Conservation (phyloP, 805 yeast species). For the Metschnikowia baotianmanensis region DNA sequence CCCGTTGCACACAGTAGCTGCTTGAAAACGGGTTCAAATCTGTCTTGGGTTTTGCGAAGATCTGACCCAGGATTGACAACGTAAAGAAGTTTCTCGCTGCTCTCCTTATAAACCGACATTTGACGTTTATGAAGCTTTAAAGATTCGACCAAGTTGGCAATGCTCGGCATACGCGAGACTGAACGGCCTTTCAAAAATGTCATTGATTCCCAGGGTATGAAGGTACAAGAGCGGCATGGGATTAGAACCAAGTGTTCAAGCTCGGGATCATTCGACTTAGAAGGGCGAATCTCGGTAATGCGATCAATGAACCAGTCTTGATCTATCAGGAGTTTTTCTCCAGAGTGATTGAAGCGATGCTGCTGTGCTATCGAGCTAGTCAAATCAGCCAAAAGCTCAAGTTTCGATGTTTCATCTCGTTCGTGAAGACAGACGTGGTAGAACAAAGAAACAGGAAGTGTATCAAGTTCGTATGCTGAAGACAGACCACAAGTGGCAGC, state of each 20-base stretch:
- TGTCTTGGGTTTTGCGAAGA: slow-evolving; percentile 59
- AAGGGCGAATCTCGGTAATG: neutral
- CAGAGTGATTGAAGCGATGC: neutral
- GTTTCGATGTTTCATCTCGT: slow-evolving; percentile 1
- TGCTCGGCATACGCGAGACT: slow-evolving; percentile 74
- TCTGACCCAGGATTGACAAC: slow-evolving; percentile 84
- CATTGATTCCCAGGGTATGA: slow-evolving; percentile 89
- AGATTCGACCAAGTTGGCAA: slow-evolving; percentile 38
- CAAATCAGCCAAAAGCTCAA: slow-evolving; percentile 12
- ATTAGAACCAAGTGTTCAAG: slow-evolving; percentile 64
- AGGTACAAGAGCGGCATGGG: slow-evolving; percentile 62
- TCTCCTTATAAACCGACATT: slow-evolving; percentile 5
- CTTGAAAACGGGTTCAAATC: slow-evolving; percentile 47
- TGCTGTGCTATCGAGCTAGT: slow-evolving; percentile 5
- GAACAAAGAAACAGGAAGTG: slow-evolving; percentile 19
- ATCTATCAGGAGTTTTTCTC: neutral
- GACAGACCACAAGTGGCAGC: neutral
- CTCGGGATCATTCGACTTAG: neutral
- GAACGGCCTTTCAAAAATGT: slow-evolving; percentile 52
- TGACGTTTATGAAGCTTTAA: slow-evolving; percentile 20
- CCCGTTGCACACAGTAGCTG: slow-evolving; percentile 50
- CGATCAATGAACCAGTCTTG: slow-evolving; percentile 1
- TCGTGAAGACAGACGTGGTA: slow-evolving; percentile 15
- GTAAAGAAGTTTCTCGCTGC: slow-evolving; percentile 36
- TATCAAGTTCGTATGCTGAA: slow-evolving; percentile 20